phyloP scores from a whole-genome alignment of 768 basidiomycete species.

The Scleroderma bovista region DNA sequence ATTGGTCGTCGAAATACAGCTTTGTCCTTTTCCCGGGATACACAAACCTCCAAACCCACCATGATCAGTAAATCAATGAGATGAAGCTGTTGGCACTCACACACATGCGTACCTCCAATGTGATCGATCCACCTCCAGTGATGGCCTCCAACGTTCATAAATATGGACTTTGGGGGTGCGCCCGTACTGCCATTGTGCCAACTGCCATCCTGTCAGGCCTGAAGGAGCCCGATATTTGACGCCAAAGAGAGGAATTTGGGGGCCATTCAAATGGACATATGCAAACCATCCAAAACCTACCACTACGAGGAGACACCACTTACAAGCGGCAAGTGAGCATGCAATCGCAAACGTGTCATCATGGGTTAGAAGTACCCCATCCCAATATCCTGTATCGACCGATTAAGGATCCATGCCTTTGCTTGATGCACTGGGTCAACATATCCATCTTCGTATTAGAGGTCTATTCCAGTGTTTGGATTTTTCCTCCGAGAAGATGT shows the following conservation, averaged over 20 bases:
- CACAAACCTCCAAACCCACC: not conserved
- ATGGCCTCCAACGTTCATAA: not conserved
- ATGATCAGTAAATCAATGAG: not conserved
- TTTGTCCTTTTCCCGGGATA: not conserved
- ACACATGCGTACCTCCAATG: not conserved
- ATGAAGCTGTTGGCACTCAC: not conserved
- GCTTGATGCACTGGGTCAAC: constrained; percentile 44
- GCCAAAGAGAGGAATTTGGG: too few species aligned
- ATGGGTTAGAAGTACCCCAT: constrained; percentile 36
- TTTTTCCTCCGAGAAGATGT: not conserved
- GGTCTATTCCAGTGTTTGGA: constrained; percentile 12
- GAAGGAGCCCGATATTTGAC: too few species aligned
- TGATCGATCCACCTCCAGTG: too few species aligned
- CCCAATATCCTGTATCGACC: constrained; percentile 46
- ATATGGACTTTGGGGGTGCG: not conserved
- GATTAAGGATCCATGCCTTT: constrained; percentile 44
- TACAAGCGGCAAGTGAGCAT: too few species aligned
- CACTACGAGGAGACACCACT: constrained; percentile 37
- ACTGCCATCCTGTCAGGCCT: too few species aligned
- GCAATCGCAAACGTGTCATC: not conserved
- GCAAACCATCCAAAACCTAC: constrained; percentile 40
- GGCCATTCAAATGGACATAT: too few species aligned
- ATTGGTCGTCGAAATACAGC: not conserved
- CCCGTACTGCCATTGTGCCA: not conserved
- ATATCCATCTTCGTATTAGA: constrained; percentile 32